Percentiles rank a stretch among this genome's conserved stretches.
These are phyloP conservation scores for Glonium stellatum DNA, from an alignment of 495 filamentous ascomycete genomes.

Conservation along the genomic window DNA sequence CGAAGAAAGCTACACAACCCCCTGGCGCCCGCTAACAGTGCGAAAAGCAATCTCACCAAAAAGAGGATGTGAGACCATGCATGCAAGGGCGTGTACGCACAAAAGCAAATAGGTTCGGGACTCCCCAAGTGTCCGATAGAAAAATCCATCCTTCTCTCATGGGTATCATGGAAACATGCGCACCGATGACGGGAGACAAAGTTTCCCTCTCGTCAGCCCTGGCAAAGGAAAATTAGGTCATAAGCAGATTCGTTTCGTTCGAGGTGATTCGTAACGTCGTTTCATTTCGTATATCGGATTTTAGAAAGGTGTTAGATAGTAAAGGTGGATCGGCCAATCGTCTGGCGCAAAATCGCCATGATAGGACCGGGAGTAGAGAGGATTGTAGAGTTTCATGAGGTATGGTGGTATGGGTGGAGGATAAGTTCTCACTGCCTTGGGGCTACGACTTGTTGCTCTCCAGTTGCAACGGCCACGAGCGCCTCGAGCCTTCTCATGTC, in stretches of 20 bases:
- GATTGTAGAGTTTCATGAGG: neutral
- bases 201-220: conserved; percentile 11
- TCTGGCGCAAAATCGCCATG: neutral
- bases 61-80: neutral
- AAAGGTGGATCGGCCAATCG: neutral
- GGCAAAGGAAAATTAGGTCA: conserved; percentile 2
- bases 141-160: conserved; percentile 22
- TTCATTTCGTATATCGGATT: conserved; percentile 4
- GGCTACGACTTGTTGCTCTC: conserved; percentile 54
- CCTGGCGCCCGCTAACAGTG: neutral
- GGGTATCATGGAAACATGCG: conserved; percentile 24
- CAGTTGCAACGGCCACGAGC: conserved; percentile 83
- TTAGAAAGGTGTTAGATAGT: neutral
- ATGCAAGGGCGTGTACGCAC: neutral
- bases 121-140: conserved; percentile 8
- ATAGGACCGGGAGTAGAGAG: neutral
- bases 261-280: conserved; percentile 19
- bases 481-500: conserved; percentile 72
- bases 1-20: neutral
- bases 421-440: conserved; percentile 22
- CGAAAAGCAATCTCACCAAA: neutral
- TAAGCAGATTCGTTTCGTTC: conserved; percentile 20
- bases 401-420: neutral
- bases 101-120: neutral
- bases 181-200: conserved; percentile 18